phyloP scores from a whole-genome alignment of 192 early-diverging fungal genomes.

The Thamnidium elegans region DNA sequence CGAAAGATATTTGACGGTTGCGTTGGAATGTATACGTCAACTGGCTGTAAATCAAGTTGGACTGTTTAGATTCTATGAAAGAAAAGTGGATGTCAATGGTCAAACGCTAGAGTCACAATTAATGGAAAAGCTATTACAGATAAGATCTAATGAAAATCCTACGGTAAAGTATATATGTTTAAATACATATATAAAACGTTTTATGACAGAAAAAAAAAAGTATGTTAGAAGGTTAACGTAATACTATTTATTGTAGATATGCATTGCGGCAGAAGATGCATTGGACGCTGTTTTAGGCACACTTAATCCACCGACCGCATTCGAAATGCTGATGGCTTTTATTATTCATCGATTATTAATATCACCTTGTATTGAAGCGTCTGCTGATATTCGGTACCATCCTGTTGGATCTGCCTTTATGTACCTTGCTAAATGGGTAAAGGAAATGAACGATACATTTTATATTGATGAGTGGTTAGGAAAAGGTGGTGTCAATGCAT shows the following conservation, averaged over 20 bases:
- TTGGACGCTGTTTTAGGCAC: slow-evolving; percentile 32
- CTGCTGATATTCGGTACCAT: slow-evolving; percentile 16
- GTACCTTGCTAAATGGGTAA: slow-evolving; percentile 29
- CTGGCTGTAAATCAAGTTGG: slow-evolving; percentile 28
- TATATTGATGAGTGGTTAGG: slow-evolving; percentile 29
- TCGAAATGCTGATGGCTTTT: slow-evolving; percentile 31
- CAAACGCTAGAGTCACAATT: slow-evolving; percentile 18
- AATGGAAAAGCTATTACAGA: slow-evolving; percentile 11
- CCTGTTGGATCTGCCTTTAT: slow-evolving; percentile 35
- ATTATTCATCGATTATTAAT: slow-evolving; percentile 21
- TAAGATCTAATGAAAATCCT: slow-evolving; percentile 16
- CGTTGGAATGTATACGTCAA: slow-evolving; percentile 24
- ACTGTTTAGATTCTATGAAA: slow-evolving; percentile 31
- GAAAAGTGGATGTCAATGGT: slow-evolving; percentile 12
- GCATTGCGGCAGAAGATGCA: slow-evolving; percentile 35
- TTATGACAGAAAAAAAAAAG: neutral
- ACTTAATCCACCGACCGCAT: slow-evolving; percentile 27
- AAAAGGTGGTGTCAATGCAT: slow-evolving; percentile 25
- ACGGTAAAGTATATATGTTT: slow-evolving; percentile 23
- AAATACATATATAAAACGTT: neutral
- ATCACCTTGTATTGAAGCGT: neutral
- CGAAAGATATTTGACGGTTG: neutral
- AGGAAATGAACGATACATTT: slow-evolving; percentile 19
- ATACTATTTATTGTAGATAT: slow-evolving; percentile 16
- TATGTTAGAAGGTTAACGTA: neutral